Base-by-base conservation (phyloP, 805 yeast genomes). In the Sungouiella blattae region DNA sequence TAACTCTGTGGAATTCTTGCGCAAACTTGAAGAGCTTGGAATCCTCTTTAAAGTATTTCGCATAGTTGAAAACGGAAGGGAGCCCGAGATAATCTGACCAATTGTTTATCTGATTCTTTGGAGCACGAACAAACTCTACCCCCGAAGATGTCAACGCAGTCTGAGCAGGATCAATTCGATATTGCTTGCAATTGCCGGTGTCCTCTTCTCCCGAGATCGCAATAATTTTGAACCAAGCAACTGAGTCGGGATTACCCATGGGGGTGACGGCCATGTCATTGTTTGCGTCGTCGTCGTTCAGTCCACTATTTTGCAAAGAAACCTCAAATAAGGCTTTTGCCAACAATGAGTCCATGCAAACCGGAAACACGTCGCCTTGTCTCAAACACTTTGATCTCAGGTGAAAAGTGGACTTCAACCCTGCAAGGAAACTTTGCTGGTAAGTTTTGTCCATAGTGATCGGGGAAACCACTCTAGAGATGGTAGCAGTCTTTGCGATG, bases 181-280 rank as follows among this genome's bases (percentile, higher is more conserved):
- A 83, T 25, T 47, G 50, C 47, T 77, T 82, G 3, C 49, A 47
- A 1, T 57, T 40, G 0, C 28, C 43, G 7, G 35, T 24, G 4
- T 28, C 39, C 7, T n/a, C 13, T 2, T 57, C 65, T 3, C 71
- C 71, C 4, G 62, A 50, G 4, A 80, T 63, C 5, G 74, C 81
- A 2, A 75, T 67, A 2, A 91, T 74, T 46, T 75, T 76, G 58
- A 88, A 91, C 96, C 96, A 91, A 0, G 88, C 95, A 13, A 89
- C 73, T 0, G 77, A 66, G 53, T 88, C 87, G 1, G 85, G 78
- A 15, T 68, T 69, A 0, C 86, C 87, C 3, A 64, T 58, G 0
- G 88, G 87, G 2, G 76, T 59, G 4, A 69, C 61, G 2, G 57
- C 56, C 1, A 65, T 8, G 14, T 31, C 44, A 17, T 35, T 32